A percentile compares a stretch with the other conserved stretches of the same genome.
phyloP scores from a whole-genome alignment of 2,329 filamentous ascomycete genomes.

The Penicillium fuscoglaucum region DNA sequence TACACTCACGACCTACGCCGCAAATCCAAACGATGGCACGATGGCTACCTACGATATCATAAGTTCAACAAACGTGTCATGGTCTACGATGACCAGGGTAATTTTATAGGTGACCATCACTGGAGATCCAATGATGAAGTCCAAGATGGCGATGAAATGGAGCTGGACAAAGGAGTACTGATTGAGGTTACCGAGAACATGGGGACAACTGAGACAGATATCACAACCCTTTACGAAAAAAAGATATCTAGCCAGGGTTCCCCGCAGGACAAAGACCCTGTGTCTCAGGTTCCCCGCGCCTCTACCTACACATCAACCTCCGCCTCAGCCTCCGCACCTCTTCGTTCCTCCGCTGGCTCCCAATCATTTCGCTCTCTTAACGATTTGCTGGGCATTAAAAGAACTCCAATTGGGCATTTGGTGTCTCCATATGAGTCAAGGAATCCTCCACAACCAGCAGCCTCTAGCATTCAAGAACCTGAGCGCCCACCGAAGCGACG shows the following conservation, averaged over 20 bases:
- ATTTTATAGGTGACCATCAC: constrained; percentile 81
- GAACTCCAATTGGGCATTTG: constrained; percentile 63
- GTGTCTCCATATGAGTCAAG: constrained; percentile 65
- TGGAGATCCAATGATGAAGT: constrained; percentile 70
- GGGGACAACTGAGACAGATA: constrained; percentile 73
- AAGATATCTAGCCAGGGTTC: constrained; percentile 48
- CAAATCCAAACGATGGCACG: constrained; percentile 92
- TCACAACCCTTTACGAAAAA: constrained; percentile 73
- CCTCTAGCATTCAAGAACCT: constrained; percentile 15
- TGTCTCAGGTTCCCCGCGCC: constrained; percentile 48
- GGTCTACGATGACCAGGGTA: constrained; percentile 80
- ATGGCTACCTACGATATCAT: constrained; percentile 84
- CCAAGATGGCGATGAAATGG: constrained; percentile 77
- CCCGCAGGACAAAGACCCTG: constrained; percentile 32
- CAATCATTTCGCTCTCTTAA: constrained; percentile 60
- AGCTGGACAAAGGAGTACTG: constrained; percentile 72
- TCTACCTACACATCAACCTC: constrained; percentile 1
- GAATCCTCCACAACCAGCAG: constrained; percentile 13
- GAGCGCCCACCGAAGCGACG: constrained; percentile 39
- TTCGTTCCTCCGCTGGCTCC: constrained; percentile 30
- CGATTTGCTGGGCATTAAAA: constrained; percentile 65
- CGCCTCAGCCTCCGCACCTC: constrained; percentile 13
- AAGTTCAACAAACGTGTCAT: constrained; percentile 89
- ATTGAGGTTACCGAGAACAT: constrained; percentile 77
- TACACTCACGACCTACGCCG: constrained; percentile 82